Evolutionary conservation across 306 rosid genomes (phyloP).

Genomic region (Carpinus fangiana): DNA sequence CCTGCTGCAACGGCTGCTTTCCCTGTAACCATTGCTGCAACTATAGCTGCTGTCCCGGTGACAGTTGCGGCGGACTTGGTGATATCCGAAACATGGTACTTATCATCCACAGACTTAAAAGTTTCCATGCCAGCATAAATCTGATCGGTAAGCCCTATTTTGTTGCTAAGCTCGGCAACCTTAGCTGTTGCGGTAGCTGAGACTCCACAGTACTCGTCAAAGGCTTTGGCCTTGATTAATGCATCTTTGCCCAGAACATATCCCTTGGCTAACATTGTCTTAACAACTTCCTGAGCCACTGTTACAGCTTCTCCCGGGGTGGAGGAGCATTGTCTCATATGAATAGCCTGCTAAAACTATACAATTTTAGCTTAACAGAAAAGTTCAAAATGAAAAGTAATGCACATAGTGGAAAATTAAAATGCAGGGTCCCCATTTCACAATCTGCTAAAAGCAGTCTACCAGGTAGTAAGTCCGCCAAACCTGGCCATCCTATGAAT

Average conservation of each 20-base stretch:
- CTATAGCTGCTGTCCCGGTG: constrained; percentile 81
- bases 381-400: not conserved
- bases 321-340: constrained; percentile 43
- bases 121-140: constrained; percentile 67
- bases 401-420: not conserved
- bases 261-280: constrained; percentile 89
- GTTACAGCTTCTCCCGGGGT: constrained; percentile 81
- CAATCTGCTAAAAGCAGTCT: too few relatives aligned
- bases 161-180: constrained; percentile 64
- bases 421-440: not conserved
- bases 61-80: constrained; percentile 69
- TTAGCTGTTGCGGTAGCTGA: constrained; percentile 80
- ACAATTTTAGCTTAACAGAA: not conserved
- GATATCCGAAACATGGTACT: constrained; percentile 68
- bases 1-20: constrained; percentile 76
- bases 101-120: constrained; percentile 72
- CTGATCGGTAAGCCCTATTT: constrained; percentile 71
- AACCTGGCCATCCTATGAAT: not conserved
- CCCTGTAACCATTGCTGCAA: constrained; percentile 66
- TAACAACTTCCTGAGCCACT: constrained; percentile 75
- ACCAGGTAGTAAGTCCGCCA: not conserved
- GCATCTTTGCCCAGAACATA: constrained; percentile 84
- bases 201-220: constrained; percentile 70
- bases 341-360: constrained; percentile 43
- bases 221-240: constrained; percentile 71